Evolutionary conservation across 1,284 basidiomycete genomes (phyloP), one percentile per base, ranked within the genome.

Genomic region (Cryptococcus amylolentus): DNA sequence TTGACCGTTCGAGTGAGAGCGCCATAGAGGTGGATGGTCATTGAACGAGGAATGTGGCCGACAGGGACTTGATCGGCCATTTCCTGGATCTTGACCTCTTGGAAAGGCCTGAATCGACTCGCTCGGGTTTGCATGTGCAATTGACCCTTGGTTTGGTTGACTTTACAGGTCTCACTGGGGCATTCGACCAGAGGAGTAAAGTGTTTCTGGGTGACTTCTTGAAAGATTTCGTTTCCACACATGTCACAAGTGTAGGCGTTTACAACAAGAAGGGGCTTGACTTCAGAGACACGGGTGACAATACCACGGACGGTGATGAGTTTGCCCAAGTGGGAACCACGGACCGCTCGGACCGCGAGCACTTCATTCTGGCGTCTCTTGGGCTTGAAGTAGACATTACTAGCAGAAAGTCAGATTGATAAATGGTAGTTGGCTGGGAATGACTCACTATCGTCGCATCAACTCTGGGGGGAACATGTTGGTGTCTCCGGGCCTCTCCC

Each of bases 11-110:
- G 88, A 4, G 93, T 95, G 45, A 97, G 82, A 55, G 84, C 87
- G 13, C 96, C 96, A 65, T 91, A 87, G 40, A 98, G 82, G 74
- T 99, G 94, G 31, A 98, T 78, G 0, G 93, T 94, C 96, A 98
- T 98, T 2, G 93, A 93, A 39, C 96, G 88, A 35, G 96, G 96
- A 58, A 99, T 98, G 75, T 99, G 96, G 4, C 96, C 96, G 39
- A 98, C 94, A 23, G 96, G 96, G 0, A 99, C 96, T 86, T 99
- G 96, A 72, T 98, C 96, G 26, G 96, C 90, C 95, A 98, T 96
- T 78, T 99, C 96, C 76, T 99, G 96, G 49, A 99, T 91, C 79
- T 96, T 96, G 64, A 97, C 86, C 77, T 99, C 96, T 74, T 99
- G 96, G 82, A 98, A 99, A 0, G 95, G 92, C 68, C 89, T 90